Evolutionary conservation across 192 early-diverging fungal species (phyloP).

Genomic region (Coemansia sp.): DNA sequence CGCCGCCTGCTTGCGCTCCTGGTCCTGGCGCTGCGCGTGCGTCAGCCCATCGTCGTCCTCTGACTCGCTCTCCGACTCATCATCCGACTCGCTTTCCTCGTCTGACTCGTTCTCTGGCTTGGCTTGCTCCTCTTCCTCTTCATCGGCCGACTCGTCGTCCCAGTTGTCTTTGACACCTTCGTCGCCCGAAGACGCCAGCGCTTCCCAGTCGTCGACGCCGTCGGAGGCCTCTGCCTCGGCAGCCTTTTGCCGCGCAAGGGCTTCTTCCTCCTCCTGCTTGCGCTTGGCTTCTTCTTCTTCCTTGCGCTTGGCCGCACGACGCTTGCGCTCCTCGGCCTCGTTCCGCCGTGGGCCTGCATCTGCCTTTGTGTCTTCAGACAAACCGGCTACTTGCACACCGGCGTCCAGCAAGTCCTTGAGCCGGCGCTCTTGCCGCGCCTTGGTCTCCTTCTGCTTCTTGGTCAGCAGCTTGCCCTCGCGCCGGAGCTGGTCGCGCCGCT

Average conservation of each 20-base stretch:
- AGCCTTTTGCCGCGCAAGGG: constrained; percentile 54
- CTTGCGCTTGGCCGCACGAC: constrained; percentile 34
- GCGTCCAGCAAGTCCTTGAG: constrained; percentile 74
- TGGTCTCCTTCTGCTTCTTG: constrained; percentile 86
- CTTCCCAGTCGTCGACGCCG: constrained; percentile 55
- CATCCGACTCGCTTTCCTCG: constrained; percentile 60
- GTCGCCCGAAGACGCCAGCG: constrained; percentile 33
- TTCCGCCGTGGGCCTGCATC: constrained; percentile 7
- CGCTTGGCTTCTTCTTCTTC: constrained; percentile 37
- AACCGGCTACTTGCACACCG: constrained; percentile 70
- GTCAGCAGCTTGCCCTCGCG: constrained; percentile 92
- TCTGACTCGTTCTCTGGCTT: constrained; percentile 32
- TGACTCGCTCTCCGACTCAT: constrained; percentile 51
- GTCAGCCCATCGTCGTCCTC: constrained; percentile 62
- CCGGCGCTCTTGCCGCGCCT: constrained; percentile 65
- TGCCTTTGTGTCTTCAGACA: constrained; percentile 22
- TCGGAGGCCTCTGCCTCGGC: constrained; percentile 55
- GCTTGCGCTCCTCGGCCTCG: constrained; percentile 49
- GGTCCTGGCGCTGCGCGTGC: constrained; percentile 61
- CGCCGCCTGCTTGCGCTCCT: constrained; percentile 75
- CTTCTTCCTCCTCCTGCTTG: constrained; percentile 54
- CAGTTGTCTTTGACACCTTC: constrained; percentile 15
- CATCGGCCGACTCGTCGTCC: constrained; percentile 57
- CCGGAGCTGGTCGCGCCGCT: constrained; percentile 85
- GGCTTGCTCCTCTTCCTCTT: constrained; percentile 10